Base-by-base conservation (phyloP, 805 yeast genomes). In the Maudiozyma serrabonitensis region DNA sequence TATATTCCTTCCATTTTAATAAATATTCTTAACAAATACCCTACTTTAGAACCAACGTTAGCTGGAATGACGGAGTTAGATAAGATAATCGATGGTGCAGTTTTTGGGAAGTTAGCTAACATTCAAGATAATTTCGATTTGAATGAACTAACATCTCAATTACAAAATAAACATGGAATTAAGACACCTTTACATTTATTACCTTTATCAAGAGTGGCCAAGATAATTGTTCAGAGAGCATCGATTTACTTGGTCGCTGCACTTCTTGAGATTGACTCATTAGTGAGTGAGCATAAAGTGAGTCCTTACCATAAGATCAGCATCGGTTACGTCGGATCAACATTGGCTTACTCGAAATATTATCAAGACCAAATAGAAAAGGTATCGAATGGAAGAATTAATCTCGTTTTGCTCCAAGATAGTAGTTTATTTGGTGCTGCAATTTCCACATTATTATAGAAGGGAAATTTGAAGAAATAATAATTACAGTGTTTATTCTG, bases 371-470 rank as follows among this genome's bases (percentile, higher is more conserved):
- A 52, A 40, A 54, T 62, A 15, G 28, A 25, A 6, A 13, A 35
- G 5, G 40, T 48, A 28, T 58, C 64, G 6, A 40, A 46, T 6
- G 50, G 51, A 23, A 38, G 31, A 3, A 50, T 61, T 13, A 43
- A 49, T 23, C 51, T 63, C 8, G 42, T 51, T 11, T 60, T 54
- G 26, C 43, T 62, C 9, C 52, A 56, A 15, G 54, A 62, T 46
- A 63, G 67, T 52, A 59, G 59, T 46, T 47, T 63, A 39, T 46
- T 57, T 37, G 67, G 67, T 28, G 60, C 65, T 8, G 60, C 61
- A 11, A 52, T 62, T 26, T 56, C 61, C 9, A 54, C 56, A 4
- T 51, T 51, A 32, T 13, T 56, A 41, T 47, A 37, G 45, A 13
- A 35, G 15, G 18, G 18, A 16, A 3, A 16, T n/a, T 1, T 15